These are phyloP conservation scores for Coemansia sp. DNA, from an alignment of 192 early-diverging fungal species.

Conservation along the genomic window DNA sequence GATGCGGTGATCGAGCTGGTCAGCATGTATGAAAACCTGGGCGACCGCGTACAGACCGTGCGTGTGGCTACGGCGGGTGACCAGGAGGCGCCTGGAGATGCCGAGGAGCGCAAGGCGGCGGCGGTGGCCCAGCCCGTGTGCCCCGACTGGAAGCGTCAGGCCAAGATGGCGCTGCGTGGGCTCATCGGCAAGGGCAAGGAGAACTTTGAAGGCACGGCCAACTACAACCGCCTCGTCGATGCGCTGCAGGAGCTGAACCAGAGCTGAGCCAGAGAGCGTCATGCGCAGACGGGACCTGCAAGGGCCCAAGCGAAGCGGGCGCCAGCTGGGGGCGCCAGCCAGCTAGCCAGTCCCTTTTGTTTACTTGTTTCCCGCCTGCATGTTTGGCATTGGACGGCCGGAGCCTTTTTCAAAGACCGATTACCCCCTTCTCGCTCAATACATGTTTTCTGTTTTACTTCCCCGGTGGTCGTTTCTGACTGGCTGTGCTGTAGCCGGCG, in stretches of 20 bases:
- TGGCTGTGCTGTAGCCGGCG: not conserved
- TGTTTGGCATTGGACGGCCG: too few species aligned
- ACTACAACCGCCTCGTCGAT: constrained; percentile 60
- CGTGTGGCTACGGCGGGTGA: constrained; percentile 20
- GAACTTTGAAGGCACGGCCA: constrained; percentile 62
- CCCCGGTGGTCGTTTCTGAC: constrained; percentile 2
- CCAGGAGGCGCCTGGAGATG: constrained; percentile 23
- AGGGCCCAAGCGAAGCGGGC: too few species aligned
- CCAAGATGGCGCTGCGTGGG: constrained; percentile 74
- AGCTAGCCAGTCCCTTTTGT: too few species aligned
- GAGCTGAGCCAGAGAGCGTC: too few species aligned
- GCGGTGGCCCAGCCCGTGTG: constrained; percentile 58
- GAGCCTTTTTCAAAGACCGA: too few species aligned
- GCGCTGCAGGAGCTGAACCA: constrained; percentile 58
- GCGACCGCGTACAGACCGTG: constrained; percentile 51
- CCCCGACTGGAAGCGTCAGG: constrained; percentile 87
- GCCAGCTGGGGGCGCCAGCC: too few species aligned
- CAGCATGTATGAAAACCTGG: constrained; percentile 74
- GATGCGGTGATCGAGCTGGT: constrained; percentile 69
- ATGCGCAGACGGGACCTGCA: too few species aligned
- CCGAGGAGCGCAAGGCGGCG: constrained; percentile 26
- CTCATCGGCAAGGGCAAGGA: constrained; percentile 79
- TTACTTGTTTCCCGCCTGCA: too few species aligned
- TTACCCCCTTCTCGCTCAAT: too few species aligned
- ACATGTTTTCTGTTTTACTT: too few species aligned